Evolutionary conservation across 441 rosid species (phyloP), one percentile per base, ranked within the genome.

Genomic region (Jatropha multifida): DNA sequence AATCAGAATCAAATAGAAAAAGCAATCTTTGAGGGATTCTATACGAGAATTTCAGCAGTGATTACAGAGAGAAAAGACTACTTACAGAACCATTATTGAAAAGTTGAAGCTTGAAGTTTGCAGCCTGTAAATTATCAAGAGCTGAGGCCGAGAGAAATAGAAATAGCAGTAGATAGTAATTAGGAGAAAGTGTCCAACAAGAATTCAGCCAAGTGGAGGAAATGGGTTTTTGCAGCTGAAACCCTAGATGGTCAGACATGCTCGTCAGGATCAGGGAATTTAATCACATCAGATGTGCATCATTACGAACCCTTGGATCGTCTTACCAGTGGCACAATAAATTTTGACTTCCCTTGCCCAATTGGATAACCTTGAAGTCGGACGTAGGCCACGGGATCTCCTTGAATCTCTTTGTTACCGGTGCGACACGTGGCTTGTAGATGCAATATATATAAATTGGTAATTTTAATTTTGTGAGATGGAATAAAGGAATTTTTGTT

Each of bases 271-370:
- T 42, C 65, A 58, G 32, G 32, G 32, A 32, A 32, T 32, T 32
- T 32, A 32, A 32, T 32, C 32, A 32, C 2, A 17, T 14, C 18
- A 15, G 2, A 49, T 27, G 5, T 1, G 26, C 26, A 9, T 70
- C 52, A 70, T 70, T 71, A 59, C 7, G 65, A 59, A 54, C 74
- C 74, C 41, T 71, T 59, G 4, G 74, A 71, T 71, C 41, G 20
- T 7, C 4, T 3, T 38, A 58, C 41, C n/a, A 23, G 1, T 20
- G 32, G 4, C 32, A 58, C 11, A 13, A 12, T 2, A 17, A 2
- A 17, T 52, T 20, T n/a, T 20, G 32, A 58, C 62, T 20, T 20
- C 37, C 4, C 4, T n/a, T 8, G 32, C 10, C 37, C 62, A 58
- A 58, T 20, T 58, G 62, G 32, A 58, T n/a, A 58, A 58, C 23